Percentiles rank a stretch among this genome's conserved stretches.
phyloP scores from a whole-genome alignment of 192 early-diverging fungal species.

The Geranomyces variabilis region DNA sequence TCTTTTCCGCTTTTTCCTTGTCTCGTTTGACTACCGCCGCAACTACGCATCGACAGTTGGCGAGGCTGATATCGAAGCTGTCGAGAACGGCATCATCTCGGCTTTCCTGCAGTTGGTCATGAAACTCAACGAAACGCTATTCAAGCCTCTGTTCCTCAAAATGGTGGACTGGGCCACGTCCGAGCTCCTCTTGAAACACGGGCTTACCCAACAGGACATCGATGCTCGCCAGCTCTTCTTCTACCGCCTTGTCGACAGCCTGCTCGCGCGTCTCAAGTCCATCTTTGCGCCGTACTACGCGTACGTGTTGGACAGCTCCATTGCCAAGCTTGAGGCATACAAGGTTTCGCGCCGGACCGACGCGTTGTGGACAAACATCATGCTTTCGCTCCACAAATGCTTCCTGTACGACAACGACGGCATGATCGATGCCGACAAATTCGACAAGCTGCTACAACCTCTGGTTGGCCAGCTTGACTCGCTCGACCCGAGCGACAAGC shows the following conservation, averaged over 20 bases:
- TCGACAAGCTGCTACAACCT: conserved; percentile 72
- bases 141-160: conserved; percentile 92
- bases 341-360: conserved; percentile 50
- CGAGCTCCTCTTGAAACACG: conserved; percentile 33
- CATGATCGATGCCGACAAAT: conserved; percentile 73
- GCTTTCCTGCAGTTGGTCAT: conserved; percentile 82
- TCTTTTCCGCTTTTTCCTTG: conserved; percentile 86
- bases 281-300: conserved; percentile 81
- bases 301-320: conserved; percentile 72
- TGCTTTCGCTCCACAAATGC: conserved; percentile 66
- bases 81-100: conserved; percentile 70
- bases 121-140: conserved; percentile 92
- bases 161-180: conserved; percentile 75
- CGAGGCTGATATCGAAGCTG: conserved; percentile 33
- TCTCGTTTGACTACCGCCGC: conserved; percentile 49
- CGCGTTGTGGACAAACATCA: conserved; percentile 72
- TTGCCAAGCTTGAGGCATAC: conserved; percentile 48
- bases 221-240: conserved; percentile 41
- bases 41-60: conserved; percentile 7
- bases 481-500: conserved; percentile 49
- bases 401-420: conserved; percentile 53
- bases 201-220: conserved; percentile 32
- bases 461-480: conserved; percentile 75
- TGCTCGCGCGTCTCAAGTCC: conserved; percentile 53
- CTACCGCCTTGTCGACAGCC: conserved; percentile 49